phyloP scores from a whole-genome alignment of 345 rosid species.

The Kandelia obovata region DNA sequence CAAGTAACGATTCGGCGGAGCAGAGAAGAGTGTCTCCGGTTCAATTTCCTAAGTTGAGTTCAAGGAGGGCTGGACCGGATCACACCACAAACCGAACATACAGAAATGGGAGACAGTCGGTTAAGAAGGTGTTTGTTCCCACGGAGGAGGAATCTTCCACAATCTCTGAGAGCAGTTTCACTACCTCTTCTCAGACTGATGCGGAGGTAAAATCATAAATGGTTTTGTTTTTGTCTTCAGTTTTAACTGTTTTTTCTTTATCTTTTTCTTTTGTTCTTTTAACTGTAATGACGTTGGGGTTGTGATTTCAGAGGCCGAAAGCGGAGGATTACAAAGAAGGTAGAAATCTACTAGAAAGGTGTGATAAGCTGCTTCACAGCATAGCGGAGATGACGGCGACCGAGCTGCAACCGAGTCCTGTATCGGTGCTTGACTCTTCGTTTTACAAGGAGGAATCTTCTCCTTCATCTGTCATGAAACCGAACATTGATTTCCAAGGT shows the following conservation, averaged over 20 bases:
- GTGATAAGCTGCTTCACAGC: slow-evolving; percentile 81
- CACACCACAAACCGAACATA: slow-evolving; percentile 36
- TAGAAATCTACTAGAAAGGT: slow-evolving; percentile 64
- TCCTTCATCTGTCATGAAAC: slow-evolving; percentile 81
- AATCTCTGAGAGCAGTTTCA: slow-evolving; percentile 50
- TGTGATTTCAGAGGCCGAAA: slow-evolving; percentile 44
- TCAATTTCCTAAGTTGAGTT: slow-evolving; percentile 40
- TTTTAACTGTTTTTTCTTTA: too few species aligned
- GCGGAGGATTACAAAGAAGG: slow-evolving; percentile 62
- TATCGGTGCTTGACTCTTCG: slow-evolving; percentile 84
- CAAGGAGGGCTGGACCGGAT: slow-evolving; percentile 34
- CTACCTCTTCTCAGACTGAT: slow-evolving; percentile 51
- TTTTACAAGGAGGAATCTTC: slow-evolving; percentile 80
- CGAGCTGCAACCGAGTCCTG: slow-evolving; percentile 91
- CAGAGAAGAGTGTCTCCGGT: slow-evolving; percentile 50
- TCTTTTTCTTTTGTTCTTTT: not conserved
- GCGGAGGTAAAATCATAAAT: slow-evolving; percentile 43
- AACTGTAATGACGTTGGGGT: not conserved
- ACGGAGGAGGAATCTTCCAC: slow-evolving; percentile 55
- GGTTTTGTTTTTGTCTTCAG: too few species aligned
- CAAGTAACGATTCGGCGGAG: slow-evolving; percentile 30
- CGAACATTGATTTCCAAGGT: slow-evolving; percentile 77
- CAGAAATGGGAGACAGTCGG: slow-evolving; percentile 31
- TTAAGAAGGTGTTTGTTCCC: slow-evolving; percentile 22
- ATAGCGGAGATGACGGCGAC: slow-evolving; percentile 76